Evolutionary conservation across 1,284 basidiomycete species (phyloP).

Genomic region (Heterobasidion parviporum): DNA sequence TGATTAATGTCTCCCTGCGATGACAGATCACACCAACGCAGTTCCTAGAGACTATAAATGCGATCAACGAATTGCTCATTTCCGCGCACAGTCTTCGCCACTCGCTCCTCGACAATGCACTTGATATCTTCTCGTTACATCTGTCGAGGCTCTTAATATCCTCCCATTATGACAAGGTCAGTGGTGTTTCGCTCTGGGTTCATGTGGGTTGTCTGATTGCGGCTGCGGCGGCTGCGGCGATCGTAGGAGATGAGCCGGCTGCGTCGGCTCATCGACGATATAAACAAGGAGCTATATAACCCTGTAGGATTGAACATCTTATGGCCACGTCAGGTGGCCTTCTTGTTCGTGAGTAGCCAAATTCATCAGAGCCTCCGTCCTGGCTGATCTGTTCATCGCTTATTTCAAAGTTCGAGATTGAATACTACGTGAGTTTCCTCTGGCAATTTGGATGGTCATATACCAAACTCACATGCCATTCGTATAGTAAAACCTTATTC

Average conservation of each 20-base stretch:
- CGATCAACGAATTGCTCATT: conserved; percentile 75
- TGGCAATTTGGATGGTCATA: neutral
- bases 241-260: conserved; percentile 72
- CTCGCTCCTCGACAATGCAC: conserved; percentile 56
- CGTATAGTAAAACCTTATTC: neutral
- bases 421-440: conserved; percentile 56
- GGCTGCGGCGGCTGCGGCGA: neutral
- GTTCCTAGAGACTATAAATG: conserved; percentile 78
- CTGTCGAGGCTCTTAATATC: conserved; percentile 53
- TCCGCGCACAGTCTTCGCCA: conserved; percentile 64
- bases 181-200: conserved; percentile 12
- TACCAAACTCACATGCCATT: neutral
- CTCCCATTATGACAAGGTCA: conserved; percentile 72
- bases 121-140: conserved; percentile 70
- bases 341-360: conserved; percentile 67
- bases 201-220: neutral
- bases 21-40: conserved; percentile 72
- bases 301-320: conserved; percentile 75
- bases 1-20: neutral
- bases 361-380: neutral
- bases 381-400: neutral
- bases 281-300: conserved; percentile 68
- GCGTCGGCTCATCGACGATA: conserved; percentile 45
- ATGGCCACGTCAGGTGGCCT: conserved; percentile 73
- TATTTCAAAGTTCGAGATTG: conserved; percentile 59